These are phyloP conservation scores for Cyclotella choctawhatcheeana DNA, from an alignment of 108 stramenopile species.

Conservation along the genomic window DNA sequence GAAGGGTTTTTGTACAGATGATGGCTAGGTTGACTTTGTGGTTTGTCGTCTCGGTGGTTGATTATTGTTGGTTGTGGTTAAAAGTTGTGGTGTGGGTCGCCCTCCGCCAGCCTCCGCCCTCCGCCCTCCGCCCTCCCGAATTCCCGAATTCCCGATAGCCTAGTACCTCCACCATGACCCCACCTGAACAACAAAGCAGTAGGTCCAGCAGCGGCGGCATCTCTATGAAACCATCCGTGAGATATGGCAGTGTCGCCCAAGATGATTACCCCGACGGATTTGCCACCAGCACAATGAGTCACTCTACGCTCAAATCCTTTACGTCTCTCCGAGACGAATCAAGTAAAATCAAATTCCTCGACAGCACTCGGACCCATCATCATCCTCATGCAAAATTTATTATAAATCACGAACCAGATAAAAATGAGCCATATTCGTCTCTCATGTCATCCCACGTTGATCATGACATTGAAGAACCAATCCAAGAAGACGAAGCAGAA, in stretches of 20 bases:
- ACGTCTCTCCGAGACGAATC: slow-evolving; percentile 6
- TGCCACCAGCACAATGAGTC: slow-evolving; percentile 9
- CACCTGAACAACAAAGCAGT: not conserved
- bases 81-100: too few species aligned
- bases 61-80: too few species aligned
- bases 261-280: not conserved
- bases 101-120: too few species aligned
- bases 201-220: not conserved
- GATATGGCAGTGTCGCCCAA: not conserved
- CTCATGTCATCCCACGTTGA: not conserved
- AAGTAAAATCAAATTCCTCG: slow-evolving; percentile 6
- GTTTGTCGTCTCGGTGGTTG: too few species aligned
- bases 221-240: not conserved
- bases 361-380: slow-evolving; percentile 16
- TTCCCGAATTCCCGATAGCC: too few species aligned
- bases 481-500: not conserved
- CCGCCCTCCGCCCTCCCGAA: too few species aligned
- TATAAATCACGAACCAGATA: not conserved
- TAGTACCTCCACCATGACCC: too few species aligned
- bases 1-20: too few species aligned
- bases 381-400: not conserved
- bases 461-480: not conserved
- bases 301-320: slow-evolving; percentile 7
- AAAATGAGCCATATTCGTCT: not conserved
- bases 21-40: too few species aligned